Percentiles rank a stretch among this genome's conserved stretches.
Evolutionary conservation across 306 rosid species (phyloP).

Genomic region (Coriaria nepalensis): DNA sequence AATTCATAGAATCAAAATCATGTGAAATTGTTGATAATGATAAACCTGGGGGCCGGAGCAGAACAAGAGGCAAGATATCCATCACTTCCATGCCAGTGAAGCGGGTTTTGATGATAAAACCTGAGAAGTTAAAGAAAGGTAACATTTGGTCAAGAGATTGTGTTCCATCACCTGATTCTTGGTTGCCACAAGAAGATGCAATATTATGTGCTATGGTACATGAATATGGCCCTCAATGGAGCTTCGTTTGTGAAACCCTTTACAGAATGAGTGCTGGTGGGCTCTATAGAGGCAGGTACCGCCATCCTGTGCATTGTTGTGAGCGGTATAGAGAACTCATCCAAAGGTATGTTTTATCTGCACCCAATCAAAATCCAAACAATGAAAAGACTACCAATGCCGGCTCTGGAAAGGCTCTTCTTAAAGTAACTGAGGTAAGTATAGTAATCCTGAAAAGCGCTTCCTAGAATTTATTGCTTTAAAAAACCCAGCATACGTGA

Average conservation of each 20-base stretch:
- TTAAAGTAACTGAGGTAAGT: constrained; percentile 85
- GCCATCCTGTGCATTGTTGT: constrained; percentile 93
- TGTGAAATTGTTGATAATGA: constrained; percentile 48
- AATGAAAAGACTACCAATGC: constrained; percentile 51
- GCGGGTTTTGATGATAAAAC: constrained; percentile 61
- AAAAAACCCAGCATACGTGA: not conserved
- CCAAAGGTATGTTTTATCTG: constrained; percentile 55
- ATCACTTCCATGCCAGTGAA: constrained; percentile 79
- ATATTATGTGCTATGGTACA: constrained; percentile 82
- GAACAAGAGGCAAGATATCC: constrained; percentile 85
- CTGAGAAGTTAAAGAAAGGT: constrained; percentile 77
- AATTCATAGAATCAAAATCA: constrained; percentile 36
- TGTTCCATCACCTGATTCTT: constrained; percentile 75
- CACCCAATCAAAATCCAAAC: constrained; percentile 43
- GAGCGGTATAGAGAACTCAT: constrained; percentile 89
- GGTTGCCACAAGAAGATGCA: constrained; percentile 93
- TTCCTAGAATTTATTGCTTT: not conserved
- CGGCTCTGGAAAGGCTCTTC: constrained; percentile 89
- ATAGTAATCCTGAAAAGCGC: constrained; percentile 10
- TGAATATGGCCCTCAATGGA: constrained; percentile 92
- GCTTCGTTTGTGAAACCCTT: constrained; percentile 69
- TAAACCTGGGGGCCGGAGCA: constrained; percentile 52
- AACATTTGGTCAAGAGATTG: constrained; percentile 81
- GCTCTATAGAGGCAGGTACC: constrained; percentile 74
- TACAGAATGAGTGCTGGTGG: constrained; percentile 87